phyloP scores from a whole-genome alignment of 805 yeast species.

The Pichia cabralensis region DNA sequence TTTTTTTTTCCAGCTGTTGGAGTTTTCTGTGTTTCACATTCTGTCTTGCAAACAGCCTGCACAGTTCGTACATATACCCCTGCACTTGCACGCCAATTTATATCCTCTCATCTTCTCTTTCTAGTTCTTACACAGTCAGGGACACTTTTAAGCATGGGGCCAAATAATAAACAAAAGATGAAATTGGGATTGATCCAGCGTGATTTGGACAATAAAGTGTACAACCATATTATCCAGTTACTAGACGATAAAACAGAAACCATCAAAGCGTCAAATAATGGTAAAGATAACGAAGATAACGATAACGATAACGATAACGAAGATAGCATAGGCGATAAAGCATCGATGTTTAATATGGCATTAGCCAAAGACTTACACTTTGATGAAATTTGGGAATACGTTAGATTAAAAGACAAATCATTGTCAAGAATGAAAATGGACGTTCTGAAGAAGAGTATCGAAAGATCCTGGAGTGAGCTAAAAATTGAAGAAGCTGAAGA shows the following conservation, averaged over 20 bases:
- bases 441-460: slow-evolving; percentile 53
- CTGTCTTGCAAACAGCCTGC: background rate
- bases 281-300: too few relatives aligned
- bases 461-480: slow-evolving; percentile 43
- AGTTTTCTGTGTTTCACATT: background rate
- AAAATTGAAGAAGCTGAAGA: slow-evolving; percentile 56
- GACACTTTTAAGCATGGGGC: too few relatives aligned
- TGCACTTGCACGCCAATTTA: too few relatives aligned
- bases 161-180: slow-evolving; percentile 8
- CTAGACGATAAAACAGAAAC: slow-evolving; percentile 50
- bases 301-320: background rate
- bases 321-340: too few relatives aligned
- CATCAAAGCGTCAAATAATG: slow-evolving; percentile 13
- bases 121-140: too few relatives aligned
- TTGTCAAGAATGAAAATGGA: slow-evolving; percentile 61
- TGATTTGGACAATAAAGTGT: slow-evolving; percentile 45
- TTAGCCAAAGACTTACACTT: slow-evolving; percentile 50
- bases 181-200: slow-evolving; percentile 20
- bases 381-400: slow-evolving; percentile 44
- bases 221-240: slow-evolving; percentile 43
- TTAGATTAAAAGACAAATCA: slow-evolving; percentile 56
- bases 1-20: background rate
- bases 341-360: slow-evolving; percentile 29
- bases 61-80: too few relatives aligned
- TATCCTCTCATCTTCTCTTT: too few relatives aligned